Evolutionary conservation across 2,329 filamentous ascomycete species (phyloP).

Genomic region (Myrmaecium sp.): DNA sequence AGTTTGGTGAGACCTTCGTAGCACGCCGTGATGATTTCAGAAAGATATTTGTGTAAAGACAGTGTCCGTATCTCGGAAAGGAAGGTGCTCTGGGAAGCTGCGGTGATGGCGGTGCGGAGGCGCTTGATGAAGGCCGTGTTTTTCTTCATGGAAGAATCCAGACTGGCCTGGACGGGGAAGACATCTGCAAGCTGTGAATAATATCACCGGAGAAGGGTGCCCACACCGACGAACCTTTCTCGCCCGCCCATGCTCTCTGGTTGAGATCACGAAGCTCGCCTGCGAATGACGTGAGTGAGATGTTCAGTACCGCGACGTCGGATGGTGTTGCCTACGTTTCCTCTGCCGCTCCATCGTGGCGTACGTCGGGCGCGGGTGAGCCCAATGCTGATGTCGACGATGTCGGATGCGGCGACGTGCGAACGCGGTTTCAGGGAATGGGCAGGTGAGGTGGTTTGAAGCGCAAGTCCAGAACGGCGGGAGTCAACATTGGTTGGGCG

Average conservation of each 20-base stretch:
- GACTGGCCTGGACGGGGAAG: constrained; percentile 57
- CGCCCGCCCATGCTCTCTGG: constrained; percentile 71
- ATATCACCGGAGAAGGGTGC: constrained; percentile 8
- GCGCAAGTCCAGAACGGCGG: too few relatives aligned
- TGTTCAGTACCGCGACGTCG: neutral
- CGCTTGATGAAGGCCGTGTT: constrained; percentile 98
- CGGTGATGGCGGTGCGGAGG: constrained; percentile 72
- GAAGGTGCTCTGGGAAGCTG: constrained; percentile 66
- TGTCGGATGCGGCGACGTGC: too few relatives aligned
- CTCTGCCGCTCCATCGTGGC: constrained; percentile 31
- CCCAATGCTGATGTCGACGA: too few relatives aligned
- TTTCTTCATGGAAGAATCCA: constrained; percentile 94
- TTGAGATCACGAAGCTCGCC: constrained; percentile 86
- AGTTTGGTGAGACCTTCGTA: constrained; percentile 87
- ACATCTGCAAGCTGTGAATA: constrained; percentile 39
- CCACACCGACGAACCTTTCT: constrained; percentile 45
- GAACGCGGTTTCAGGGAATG: too few relatives aligned
- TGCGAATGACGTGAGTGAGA: constrained; percentile 29
- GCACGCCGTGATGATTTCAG: constrained; percentile 89
- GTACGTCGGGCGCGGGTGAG: too few relatives aligned
- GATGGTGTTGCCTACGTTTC: constrained; percentile 23
- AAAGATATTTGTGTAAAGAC: constrained; percentile 90
- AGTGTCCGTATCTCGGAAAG: constrained; percentile 78
- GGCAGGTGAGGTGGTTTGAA: too few relatives aligned
- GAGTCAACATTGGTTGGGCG: too few relatives aligned